Percentiles rank a stretch among this genome's conserved stretches.
Conservation (phyloP, 192 early-diverging fungal genomes). For the Entomortierella parvispora region DNA sequence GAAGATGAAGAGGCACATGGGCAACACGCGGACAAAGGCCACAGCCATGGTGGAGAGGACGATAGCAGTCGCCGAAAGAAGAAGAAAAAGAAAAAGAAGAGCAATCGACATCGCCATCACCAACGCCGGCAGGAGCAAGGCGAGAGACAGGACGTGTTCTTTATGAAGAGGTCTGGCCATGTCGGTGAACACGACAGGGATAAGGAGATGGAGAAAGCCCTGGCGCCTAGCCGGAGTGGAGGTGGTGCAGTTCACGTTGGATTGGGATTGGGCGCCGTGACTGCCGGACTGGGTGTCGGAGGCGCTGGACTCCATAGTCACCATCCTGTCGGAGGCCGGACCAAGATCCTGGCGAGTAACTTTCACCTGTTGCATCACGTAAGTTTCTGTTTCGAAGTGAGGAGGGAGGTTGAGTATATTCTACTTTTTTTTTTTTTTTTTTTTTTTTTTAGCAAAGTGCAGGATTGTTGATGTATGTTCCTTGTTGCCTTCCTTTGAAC, state of each 20-base stretch:
- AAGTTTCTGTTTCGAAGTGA: conserved; percentile 22
- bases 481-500: not conserved
- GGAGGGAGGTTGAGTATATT: too few relatives aligned
- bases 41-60: not conserved
- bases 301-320: not conserved
- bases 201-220: not conserved
- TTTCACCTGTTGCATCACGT: conserved; percentile 44
- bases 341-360: conserved; percentile 39
- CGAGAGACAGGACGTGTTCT: not conserved
- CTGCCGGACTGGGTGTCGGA: not conserved
- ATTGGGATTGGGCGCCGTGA: conserved; percentile 4
- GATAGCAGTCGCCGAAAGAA: not conserved
- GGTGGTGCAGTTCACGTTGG: conserved; percentile 5
- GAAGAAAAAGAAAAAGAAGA: too few relatives aligned
- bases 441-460: not conserved
- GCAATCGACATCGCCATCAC: too few relatives aligned
- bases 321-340: conserved; percentile 7
- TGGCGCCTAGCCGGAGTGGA: not conserved
- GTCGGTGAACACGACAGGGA: conserved; percentile 3
- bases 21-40: not conserved
- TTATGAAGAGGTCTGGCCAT: not conserved
- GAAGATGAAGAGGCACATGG: not conserved
- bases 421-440: not conserved
- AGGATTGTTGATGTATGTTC: not conserved
- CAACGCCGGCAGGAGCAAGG: not conserved